These are phyloP conservation scores for Verticillium albo-atrum DNA, from an alignment of 2,329 filamentous ascomycete genomes.

Conservation along the genomic window DNA sequence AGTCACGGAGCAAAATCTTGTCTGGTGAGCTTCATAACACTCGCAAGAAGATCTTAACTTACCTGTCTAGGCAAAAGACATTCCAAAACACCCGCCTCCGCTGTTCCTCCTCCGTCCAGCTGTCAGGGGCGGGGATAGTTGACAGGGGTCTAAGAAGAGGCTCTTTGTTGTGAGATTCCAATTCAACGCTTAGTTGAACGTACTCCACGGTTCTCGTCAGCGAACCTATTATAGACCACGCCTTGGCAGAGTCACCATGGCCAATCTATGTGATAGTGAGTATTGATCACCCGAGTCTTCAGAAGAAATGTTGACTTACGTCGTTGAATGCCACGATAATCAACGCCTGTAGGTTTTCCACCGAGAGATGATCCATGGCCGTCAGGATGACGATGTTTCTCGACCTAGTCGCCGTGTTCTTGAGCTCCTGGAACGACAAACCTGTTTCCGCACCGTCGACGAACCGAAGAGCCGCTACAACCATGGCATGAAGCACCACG, in stretches of 20 bases:
- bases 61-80: conserved; percentile 26
- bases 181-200: conserved; percentile 12
- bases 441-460: conserved; percentile 16
- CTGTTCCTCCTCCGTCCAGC: conserved; percentile 26
- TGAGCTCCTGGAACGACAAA: background rate
- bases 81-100: conserved; percentile 27
- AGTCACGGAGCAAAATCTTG: conserved; percentile 17
- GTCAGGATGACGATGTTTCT: conserved; percentile 21
- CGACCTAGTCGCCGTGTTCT: conserved; percentile 1
- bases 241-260: conserved; percentile 12
- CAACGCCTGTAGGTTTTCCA: conserved; percentile 30
- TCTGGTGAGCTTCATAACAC: background rate
- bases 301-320: conserved; percentile 14
- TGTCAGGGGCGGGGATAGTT: conserved; percentile 20
- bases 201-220: conserved; percentile 14
- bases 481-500: conserved; percentile 31
- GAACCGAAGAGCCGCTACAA: conserved; percentile 20
- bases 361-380: conserved; percentile 26
- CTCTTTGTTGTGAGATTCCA: conserved; percentile 8
- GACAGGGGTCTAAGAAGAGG: conserved; percentile 19
- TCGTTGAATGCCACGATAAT: conserved; percentile 32
- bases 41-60: background rate
- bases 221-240: conserved; percentile 13
- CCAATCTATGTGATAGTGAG: conserved; percentile 10
- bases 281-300: fast-evolving